These are phyloP conservation scores for Candida morakotiae DNA, from an alignment of 805 yeast species.

Conservation along the genomic window DNA sequence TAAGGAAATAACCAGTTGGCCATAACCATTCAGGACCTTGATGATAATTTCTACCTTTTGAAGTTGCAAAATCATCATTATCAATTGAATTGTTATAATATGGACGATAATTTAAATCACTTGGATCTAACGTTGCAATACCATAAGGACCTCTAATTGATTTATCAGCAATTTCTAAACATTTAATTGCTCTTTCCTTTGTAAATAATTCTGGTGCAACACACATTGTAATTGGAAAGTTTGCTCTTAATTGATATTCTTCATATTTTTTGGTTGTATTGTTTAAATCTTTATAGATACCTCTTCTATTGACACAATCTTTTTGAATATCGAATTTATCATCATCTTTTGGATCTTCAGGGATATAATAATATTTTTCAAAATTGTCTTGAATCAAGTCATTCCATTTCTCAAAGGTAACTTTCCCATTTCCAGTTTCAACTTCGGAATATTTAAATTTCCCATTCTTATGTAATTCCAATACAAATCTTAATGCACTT, in stretches of 20 bases:
- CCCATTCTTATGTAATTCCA: slow-evolving; percentile 50
- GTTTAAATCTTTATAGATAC: slow-evolving; percentile 87
- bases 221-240: slow-evolving; percentile 88
- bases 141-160: slow-evolving; percentile 86
- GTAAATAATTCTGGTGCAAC: slow-evolving; percentile 92
- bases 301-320: slow-evolving; percentile 75
- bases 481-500: slow-evolving; percentile 78
- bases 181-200: slow-evolving; percentile 53
- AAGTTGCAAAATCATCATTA: slow-evolving; percentile 80
- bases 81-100: slow-evolving; percentile 80
- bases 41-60: slow-evolving; percentile 95
- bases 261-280: slow-evolving; percentile 82
- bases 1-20: slow-evolving; percentile 81
- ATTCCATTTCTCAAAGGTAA: slow-evolving; percentile 72
- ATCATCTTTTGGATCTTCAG: slow-evolving; percentile 62
- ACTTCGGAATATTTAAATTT: slow-evolving; percentile 58
- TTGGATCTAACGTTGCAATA: slow-evolving; percentile 87
- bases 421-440: slow-evolving; percentile 51
- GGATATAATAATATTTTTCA: slow-evolving; percentile 76
- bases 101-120: slow-evolving; percentile 89
- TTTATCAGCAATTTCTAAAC: slow-evolving; percentile 68
- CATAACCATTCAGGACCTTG: slow-evolving; percentile 99
- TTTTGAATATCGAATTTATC: slow-evolving; percentile 56
- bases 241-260: slow-evolving; percentile 90
- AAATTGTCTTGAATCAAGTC: slow-evolving; percentile 62